A percentile compares a stretch with the other conserved stretches of the same genome.
phyloP scores from a whole-genome alignment of 805 yeast genomes.

The Starmerella lactis-condensi region DNA sequence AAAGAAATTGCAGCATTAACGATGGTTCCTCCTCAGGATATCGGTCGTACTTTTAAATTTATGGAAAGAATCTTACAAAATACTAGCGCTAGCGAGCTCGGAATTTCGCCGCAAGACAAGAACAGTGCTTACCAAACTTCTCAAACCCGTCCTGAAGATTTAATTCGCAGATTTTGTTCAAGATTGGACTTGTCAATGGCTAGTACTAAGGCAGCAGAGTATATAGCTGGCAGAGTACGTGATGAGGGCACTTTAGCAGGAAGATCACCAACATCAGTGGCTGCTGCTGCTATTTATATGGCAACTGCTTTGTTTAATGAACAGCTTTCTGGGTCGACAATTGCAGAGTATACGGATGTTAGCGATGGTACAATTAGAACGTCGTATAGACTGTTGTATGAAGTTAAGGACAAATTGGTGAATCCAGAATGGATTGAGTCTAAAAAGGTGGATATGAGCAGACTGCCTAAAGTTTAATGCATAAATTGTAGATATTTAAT shows the following conservation, averaged over 20 bases:
- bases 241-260: constrained; percentile 91
- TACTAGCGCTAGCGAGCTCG: constrained; percentile 23
- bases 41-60: constrained; percentile 74
- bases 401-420: constrained; percentile 51
- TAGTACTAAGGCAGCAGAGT: constrained; percentile 81
- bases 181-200: constrained; percentile 73
- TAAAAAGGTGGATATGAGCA: constrained; percentile 43
- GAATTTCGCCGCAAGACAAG: constrained; percentile 11
- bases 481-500: too few species aligned
- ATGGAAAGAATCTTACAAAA: constrained; percentile 46
- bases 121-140: constrained; percentile 37
- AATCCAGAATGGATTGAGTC: constrained; percentile 57
- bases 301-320: constrained; percentile 75
- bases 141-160: constrained; percentile 82
- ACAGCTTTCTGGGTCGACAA: constrained; percentile 54
- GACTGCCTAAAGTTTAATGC: constrained; percentile 22
- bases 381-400: constrained; percentile 63
- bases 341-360: constrained; percentile 85
- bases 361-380: constrained; percentile 95
- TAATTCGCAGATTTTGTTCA: constrained; percentile 89
- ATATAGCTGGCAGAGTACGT: constrained; percentile 74
- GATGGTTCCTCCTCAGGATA: constrained; percentile 81
- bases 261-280: constrained; percentile 89
- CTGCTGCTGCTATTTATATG: constrained; percentile 93
- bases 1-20: constrained; percentile 92